Evolutionary conservation across 2,329 filamentous ascomycete species (phyloP), one percentile per base, ranked within the genome.

Genomic region (Sclerotiophoma versabilis): DNA sequence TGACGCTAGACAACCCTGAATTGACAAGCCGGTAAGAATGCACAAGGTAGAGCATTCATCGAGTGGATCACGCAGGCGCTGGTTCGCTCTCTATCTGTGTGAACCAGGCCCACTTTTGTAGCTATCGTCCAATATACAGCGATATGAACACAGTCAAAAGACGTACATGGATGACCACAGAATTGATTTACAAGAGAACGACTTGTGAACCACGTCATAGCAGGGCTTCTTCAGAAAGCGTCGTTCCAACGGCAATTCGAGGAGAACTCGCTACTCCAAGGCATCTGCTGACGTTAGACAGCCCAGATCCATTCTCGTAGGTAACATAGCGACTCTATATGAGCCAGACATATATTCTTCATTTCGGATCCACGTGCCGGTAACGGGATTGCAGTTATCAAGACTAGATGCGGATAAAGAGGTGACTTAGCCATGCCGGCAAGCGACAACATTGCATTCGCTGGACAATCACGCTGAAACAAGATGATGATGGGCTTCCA

Each of bases 321-420:
- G n/a, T n/a, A 23, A 5, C 26, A 12, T 8, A 9, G 19, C 14
- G 33, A 7, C 36, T 26, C 23, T 48, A 48, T 17, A 48, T 30
- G 10, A 48, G n/a, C 26, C 26, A 17, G 30, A 19, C 7, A 8
- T 27, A 48, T 15, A 29, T 20, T 30, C 14, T 45, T 25, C 30
- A 38, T 30, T 46, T 19, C 51, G 51, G 51, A 23, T 17, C n/a
- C 27, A 20, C 51, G 45, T 41, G 32, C 51, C 51, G 51, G 23
- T 12, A 10, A 14, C 22, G 38, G 10, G 10, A 39, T 26, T 10
- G 15, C 38, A 26, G 4, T 14, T 12, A 34, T 43, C 44, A 29
- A 23, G 22, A 49, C 38, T 49, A 32, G 49, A 45, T 20, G 39
- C 51, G 51, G 51, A 36, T 54, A 54, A 49, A 54, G n/a, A 41